Base-by-base conservation (phyloP, 768 basidiomycete species). In the Ramaria rubella region DNA sequence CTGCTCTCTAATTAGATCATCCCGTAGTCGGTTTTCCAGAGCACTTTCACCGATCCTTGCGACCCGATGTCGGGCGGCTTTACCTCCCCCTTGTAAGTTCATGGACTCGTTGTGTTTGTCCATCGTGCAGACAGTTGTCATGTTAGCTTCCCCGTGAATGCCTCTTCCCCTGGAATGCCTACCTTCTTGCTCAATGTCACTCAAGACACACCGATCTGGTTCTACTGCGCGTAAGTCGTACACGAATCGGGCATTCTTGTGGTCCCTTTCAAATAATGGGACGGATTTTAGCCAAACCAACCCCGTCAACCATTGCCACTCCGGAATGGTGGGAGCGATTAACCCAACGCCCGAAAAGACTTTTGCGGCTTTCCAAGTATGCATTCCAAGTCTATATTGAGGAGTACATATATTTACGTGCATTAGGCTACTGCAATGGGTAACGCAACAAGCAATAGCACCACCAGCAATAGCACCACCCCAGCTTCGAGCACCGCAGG, bases 301-400 rank as follows among this genome's bases (percentile, higher is more conserved):
- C 9, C 48, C 21, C 12, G 48, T 31, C 3, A 30, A 51, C 49
- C 81, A 82, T 65, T 85, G 82, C 65, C 55, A 68, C 30, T 26
- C 46, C 5, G 82, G 82, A 61, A 82, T 83, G 82, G 82, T 85
- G 46, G 83, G 83, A 67, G 77, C 81, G 19, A 67, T 83, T 33
- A 84, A 84, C 65, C 75, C 78, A 12, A 75, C 74, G 9, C 64
- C 70, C 3, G 65, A 68, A 21, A 80, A 78, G 70, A 73, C 67
- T 49, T 81, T 78, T 59, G 72, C 63, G 1, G 68, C 67, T 23
- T 85, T 78, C 77, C 73, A 77, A 70, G 74, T 51, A 51, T 33
- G 44, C 11, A 14, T 51, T 33, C 17, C 7, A 27, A 27, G 24
- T 48, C 26, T 11, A 8, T 2, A 7, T 48, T 26, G 12, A 24